Conservation (phyloP, 345 rosid genomes). For the Atalantia buxifolia region DNA sequence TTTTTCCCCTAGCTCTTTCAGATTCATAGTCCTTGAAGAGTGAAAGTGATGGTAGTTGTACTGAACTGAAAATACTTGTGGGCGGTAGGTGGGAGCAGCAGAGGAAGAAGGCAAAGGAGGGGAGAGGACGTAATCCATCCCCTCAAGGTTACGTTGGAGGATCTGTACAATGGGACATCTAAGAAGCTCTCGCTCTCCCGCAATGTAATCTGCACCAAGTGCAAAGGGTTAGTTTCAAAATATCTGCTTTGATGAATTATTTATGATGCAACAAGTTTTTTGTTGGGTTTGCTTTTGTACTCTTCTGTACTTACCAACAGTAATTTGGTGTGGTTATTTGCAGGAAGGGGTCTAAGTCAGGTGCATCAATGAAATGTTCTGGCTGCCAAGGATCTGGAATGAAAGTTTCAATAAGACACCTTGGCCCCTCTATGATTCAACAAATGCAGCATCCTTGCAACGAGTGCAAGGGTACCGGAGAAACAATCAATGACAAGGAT, state of each 20-base stretch:
- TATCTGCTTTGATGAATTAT: not conserved
- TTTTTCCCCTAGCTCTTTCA: not conserved
- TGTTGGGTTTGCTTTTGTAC: not conserved
- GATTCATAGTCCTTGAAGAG: too few species aligned
- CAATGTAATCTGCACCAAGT: slow-evolving; percentile 72
- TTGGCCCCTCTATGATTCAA: slow-evolving; percentile 73
- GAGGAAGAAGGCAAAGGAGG: slow-evolving; percentile 85
- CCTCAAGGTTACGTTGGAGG: slow-evolving; percentile 81
- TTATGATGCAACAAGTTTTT: not conserved
- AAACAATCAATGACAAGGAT: slow-evolving; percentile 63
- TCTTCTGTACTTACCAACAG: not conserved
- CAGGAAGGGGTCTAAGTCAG: slow-evolving; percentile 78
- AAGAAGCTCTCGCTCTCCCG: slow-evolving; percentile 84
- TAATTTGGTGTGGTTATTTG: slow-evolving; percentile 6
- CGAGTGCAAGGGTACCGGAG: slow-evolving; percentile 72
- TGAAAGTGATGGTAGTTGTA: not conserved
- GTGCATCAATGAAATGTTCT: slow-evolving; percentile 61
- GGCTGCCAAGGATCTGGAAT: slow-evolving; percentile 77
- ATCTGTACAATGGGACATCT: slow-evolving; percentile 71
- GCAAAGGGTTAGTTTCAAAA: slow-evolving; percentile 65
- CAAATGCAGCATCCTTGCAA: slow-evolving; percentile 84
- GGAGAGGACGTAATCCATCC: slow-evolving; percentile 94
- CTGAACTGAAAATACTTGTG: not conserved
- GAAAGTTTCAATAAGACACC: slow-evolving; percentile 71
- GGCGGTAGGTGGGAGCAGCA: slow-evolving; percentile 70